Evolutionary conservation across 2,329 filamentous ascomycete species (phyloP).

Genomic region (Curvularia hawaiiensis): DNA sequence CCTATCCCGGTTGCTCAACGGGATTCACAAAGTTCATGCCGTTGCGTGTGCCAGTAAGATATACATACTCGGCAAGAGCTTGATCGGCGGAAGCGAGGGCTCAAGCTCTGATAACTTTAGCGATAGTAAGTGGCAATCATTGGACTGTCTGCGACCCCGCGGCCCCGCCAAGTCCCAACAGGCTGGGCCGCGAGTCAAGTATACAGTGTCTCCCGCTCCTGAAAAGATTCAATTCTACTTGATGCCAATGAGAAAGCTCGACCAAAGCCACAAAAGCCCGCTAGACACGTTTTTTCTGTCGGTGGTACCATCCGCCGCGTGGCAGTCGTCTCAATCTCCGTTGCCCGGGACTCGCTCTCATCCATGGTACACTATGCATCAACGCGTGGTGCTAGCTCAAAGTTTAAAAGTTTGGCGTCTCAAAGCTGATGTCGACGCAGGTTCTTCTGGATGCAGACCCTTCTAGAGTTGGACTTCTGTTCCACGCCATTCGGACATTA

Average conservation of each 20-base stretch:
- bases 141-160: not conserved
- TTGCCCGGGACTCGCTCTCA: not conserved
- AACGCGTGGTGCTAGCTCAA: not conserved
- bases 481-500: not conserved
- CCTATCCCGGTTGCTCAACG: not conserved
- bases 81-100: not conserved
- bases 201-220: not conserved
- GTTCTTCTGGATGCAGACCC: not conserved
- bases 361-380: not conserved
- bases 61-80: not conserved
- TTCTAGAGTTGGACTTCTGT: not conserved
- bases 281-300: not conserved
- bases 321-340: not conserved
- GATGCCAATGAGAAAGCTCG: not conserved
- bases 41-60: not conserved
- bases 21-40: not conserved
- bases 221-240: not conserved
- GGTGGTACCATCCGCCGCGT: not conserved
- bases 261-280: not conserved
- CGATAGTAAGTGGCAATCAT: not conserved
- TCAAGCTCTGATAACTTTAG: not conserved
- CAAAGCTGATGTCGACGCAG: not conserved
- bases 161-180: constrained; percentile 4
- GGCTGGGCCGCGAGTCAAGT: constrained; percentile 2
- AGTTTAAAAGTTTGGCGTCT: constrained; percentile 2